Percentiles rank a stretch among this genome's conserved stretches.
phyloP scores from a whole-genome alignment of 768 basidiomycete genomes.

The button mushroom (Agaricus bisporus) region DNA sequence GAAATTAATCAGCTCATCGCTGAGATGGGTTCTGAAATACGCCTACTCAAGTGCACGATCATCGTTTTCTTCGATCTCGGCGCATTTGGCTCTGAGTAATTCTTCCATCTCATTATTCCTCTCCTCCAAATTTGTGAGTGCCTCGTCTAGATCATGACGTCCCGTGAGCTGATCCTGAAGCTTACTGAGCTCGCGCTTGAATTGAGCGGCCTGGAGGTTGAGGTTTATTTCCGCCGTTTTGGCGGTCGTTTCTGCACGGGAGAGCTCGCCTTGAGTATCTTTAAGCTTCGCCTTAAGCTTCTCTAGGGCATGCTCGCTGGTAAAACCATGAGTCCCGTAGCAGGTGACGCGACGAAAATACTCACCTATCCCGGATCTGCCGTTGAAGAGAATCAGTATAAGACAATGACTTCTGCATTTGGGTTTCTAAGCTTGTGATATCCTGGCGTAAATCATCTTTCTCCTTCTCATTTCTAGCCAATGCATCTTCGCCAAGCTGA shows the following conservation, averaged over 20 bases:
- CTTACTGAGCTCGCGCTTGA: constrained; percentile 55
- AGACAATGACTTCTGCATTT: constrained; percentile 58
- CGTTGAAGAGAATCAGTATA: constrained; percentile 56
- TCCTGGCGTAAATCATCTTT: constrained; percentile 45
- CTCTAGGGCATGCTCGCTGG: constrained; percentile 42
- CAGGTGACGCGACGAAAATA: not conserved
- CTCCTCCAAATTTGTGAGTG: constrained; percentile 57
- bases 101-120: constrained; percentile 74
- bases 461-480: constrained; percentile 41
- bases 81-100: constrained; percentile 58
- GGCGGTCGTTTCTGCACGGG: constrained; percentile 37
- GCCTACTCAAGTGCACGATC: constrained; percentile 75
- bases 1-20: constrained; percentile 3
- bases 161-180: constrained; percentile 51
- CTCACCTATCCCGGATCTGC: constrained; percentile 58
- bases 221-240: constrained; percentile 58
- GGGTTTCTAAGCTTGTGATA: constrained; percentile 55
- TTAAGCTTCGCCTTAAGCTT: constrained; percentile 31
- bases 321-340: constrained; percentile 4
- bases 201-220: constrained; percentile 57
- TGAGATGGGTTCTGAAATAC: constrained; percentile 1
- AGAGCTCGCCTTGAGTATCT: constrained; percentile 30
- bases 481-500: constrained; percentile 29
- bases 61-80: constrained; percentile 81
- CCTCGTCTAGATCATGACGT: constrained; percentile 48